Percentiles rank a stretch among this genome's conserved stretches.
Conservation (phyloP, 169 alveolate species). For the Besnoitia besnoiti region DNA sequence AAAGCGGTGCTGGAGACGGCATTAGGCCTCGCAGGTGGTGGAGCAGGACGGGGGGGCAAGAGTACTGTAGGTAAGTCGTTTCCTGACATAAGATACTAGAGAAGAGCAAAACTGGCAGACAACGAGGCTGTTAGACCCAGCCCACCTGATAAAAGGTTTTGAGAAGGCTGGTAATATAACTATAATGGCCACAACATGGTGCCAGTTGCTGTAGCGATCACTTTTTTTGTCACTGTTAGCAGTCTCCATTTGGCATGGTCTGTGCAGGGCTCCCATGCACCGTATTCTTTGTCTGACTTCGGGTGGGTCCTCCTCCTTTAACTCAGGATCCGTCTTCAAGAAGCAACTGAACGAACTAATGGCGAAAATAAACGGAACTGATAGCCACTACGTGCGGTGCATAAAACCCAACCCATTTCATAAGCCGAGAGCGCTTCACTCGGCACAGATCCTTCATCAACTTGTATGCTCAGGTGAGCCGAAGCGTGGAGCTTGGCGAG, state of each 20-base stretch:
- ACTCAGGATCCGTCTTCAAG: slow-evolving; percentile 41
- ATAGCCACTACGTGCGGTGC: slow-evolving; percentile 53
- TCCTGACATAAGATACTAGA: too few relatives aligned
- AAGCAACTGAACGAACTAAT: slow-evolving; percentile 20
- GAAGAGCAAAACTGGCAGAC: too few relatives aligned
- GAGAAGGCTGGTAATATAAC: too few relatives aligned
- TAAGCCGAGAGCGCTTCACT: background rate
- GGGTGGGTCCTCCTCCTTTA: too few relatives aligned
- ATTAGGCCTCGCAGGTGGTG: background rate
- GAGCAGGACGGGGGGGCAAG: background rate
- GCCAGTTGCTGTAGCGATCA: too few relatives aligned
- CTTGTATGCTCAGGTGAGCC: slow-evolving; percentile 50
- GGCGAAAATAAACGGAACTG: slow-evolving; percentile 36
- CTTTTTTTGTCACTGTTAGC: too few relatives aligned
- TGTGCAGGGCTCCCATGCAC: too few relatives aligned
- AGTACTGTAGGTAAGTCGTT: slow-evolving; percentile 46
- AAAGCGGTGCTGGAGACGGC: slow-evolving; percentile 1
- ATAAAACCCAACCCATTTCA: slow-evolving; percentile 51
- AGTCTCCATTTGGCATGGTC: too few relatives aligned
- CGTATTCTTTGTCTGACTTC: too few relatives aligned
- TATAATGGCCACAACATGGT: too few relatives aligned
- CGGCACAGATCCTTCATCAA: slow-evolving; percentile 27
- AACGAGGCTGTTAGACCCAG: too few relatives aligned
- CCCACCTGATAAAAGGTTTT: too few relatives aligned
- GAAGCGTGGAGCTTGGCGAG: background rate